Base-by-base conservation (phyloP, 1,139 yeast genomes). In the Arxiozyma heterogenica region DNA sequence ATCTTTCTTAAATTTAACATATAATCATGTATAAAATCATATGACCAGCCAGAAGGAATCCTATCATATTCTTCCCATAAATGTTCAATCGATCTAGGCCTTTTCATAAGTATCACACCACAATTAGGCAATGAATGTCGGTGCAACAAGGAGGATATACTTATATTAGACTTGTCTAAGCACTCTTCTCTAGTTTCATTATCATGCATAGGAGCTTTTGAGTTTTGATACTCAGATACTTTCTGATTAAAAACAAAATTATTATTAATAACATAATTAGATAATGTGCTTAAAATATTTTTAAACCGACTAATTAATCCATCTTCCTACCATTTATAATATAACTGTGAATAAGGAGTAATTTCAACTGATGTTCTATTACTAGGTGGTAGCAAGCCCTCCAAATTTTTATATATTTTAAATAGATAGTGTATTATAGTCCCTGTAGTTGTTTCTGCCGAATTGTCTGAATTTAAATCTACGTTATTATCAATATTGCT, bases 61-160 rank as follows among this genome's bases (percentile, higher is more conserved):
- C 61, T 63, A 12, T 61, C 59, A 50, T 65, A 64, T 49, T 64
- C 68, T 46, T 64, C 63, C 68, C 67, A 64, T 38, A 65, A 53
- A 47, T 64, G 66, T 1, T 58, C 51, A 9, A 64, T 60, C 3
- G 63, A 59, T 23, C 61, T 57, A 5, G 68, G 68, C 30, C 67
- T 64, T 50, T 63, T 64, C 27, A 64, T 57, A 25, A 65, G 55
- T 5, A 64, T 55, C 1, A 65, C 69, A n/a, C 67, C 68, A 54
- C 57, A 64, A 52, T 64, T 7, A 65, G 64, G 53, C 63, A 66
- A 47, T 44, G 23, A n/a, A 44, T 44, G 34, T 43, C 12, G 11
- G 18, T 17, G 20, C 17, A 43, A 22, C 21, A 17, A 15, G 39
- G 39, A 34, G 15, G n/a, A n/a, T 34, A 9, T 12, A 34, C 39